Base-by-base conservation (phyloP, 345 rosid genomes). In the Erucastrum elatum region DNA sequence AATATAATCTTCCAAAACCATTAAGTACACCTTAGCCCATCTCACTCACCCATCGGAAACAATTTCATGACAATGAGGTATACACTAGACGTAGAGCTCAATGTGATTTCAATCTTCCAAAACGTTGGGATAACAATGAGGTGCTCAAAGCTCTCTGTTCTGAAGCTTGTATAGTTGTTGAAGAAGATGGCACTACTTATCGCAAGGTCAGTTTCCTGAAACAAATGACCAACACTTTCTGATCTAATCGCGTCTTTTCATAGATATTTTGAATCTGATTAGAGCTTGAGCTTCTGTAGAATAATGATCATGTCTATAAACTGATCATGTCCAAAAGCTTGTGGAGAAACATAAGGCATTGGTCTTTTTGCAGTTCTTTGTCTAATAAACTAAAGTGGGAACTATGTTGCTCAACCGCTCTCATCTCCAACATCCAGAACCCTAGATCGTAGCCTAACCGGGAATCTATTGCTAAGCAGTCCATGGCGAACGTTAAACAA, bases 81-180 rank as follows among this genome's bases (percentile, higher is more conserved):
- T 21, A 21, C 21, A 21, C 21, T 21, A 21, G 21, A 21, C 21
- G 21, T 21, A 21, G 21, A 21, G 21, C 21, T 21, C 21, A 21
- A 21, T 21, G 21, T 21, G 21, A 21, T 21, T 21, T 0, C 21
- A 21, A 21, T 31, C 82, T 95, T 71, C 99, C 99, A 8, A 94
- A 94, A 71, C 96, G 92, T 84, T 94, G 98, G 25, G 98, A 94
- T 77, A 94, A 91, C 69, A 92, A 93, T 68, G 98, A 93, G 69
- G 99, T 93, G 3, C 83, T 95, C 62, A 95, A 91, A 66, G 96
- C 98, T 34, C 91, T 95, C n/a, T 95, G 98, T 73, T 56, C 78
- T 13, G 99, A 93, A 79, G 93, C 97, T 83, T 98, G 99, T 46
- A 91, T 98, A 98, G 79, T 91, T 69, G 98, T 95, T 62, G 98